Evolutionary conservation across 306 rosid genomes (phyloP).

Genomic region (Spatholobus suberectus): DNA sequence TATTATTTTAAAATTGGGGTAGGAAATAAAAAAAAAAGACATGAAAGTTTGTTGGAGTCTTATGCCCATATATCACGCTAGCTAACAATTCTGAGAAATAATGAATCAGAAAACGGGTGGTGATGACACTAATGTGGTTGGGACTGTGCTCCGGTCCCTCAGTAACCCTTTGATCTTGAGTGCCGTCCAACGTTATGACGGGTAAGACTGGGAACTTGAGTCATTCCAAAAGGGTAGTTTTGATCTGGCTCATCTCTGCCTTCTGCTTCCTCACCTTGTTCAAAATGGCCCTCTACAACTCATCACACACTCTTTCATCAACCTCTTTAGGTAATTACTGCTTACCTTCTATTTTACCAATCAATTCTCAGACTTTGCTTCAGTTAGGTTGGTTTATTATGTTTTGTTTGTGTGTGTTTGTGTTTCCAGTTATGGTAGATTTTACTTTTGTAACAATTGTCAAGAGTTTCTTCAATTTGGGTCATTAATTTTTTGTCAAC

Average conservation of each 20-base stretch:
- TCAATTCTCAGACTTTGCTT: slow-evolving; percentile 5
- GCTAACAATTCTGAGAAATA: neutral
- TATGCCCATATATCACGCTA: neutral
- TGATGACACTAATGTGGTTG: neutral
- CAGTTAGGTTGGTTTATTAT: neutral
- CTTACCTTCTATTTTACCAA: neutral
- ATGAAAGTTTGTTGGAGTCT: neutral
- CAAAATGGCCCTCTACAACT: slow-evolving; percentile 64
- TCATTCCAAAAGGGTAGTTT: slow-evolving; percentile 52
- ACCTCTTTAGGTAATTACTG: slow-evolving; percentile 45
- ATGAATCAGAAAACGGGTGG: neutral
- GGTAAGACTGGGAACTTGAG: slow-evolving; percentile 34
- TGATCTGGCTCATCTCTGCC: slow-evolving; percentile 74
- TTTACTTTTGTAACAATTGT: neutral
- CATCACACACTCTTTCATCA: slow-evolving; percentile 37
- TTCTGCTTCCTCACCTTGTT: slow-evolving; percentile 65
- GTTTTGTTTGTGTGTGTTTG: neutral
- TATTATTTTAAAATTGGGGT: too few relatives aligned
- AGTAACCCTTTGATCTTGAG: neutral
- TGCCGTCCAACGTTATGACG: slow-evolving; percentile 12
- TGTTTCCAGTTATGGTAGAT: neutral
- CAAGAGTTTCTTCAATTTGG: slow-evolving; percentile 12
- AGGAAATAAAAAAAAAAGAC: too few relatives aligned
- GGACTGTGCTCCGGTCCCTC: neutral
- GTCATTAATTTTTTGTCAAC: neutral